phyloP scores from a whole-genome alignment of 495 filamentous ascomycete species.

The Poronia punctata region DNA sequence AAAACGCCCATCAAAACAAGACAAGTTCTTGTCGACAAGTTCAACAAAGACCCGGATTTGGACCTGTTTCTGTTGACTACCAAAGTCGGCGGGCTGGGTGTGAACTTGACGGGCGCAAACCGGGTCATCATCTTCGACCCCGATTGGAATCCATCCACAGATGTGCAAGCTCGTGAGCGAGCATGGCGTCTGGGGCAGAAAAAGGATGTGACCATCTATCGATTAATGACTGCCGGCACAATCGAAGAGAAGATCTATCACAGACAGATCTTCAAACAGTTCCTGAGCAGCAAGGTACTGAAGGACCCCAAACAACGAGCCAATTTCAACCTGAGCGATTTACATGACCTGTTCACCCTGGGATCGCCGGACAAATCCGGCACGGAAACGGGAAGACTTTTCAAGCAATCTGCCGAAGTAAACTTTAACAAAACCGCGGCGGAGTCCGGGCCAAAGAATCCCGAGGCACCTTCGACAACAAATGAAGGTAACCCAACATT shows the following conservation, averaged over 20 bases:
- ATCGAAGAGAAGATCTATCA: conserved; percentile 99
- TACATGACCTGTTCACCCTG: conserved; percentile 86
- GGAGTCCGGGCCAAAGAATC: conserved; percentile 26
- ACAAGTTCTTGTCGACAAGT: conserved; percentile 79
- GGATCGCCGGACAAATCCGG: conserved; percentile 58
- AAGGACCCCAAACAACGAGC: conserved; percentile 85
- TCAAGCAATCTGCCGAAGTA: conserved; percentile 69
- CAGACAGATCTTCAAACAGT: conserved; percentile 95
- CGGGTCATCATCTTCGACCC: conserved; percentile 97
- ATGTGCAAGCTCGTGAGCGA: conserved; percentile 89
- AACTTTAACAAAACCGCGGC: conserved; percentile 42
- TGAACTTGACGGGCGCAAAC: conserved; percentile 91
- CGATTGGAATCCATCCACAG: conserved; percentile 95
- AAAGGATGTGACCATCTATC: conserved; percentile 86
- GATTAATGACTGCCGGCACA: conserved; percentile 92
- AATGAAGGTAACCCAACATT: conserved; percentile 30
- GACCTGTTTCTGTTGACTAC: conserved; percentile 92
- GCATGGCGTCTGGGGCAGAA: conserved; percentile 96
- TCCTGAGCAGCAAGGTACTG: conserved; percentile 88
- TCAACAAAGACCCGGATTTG: conserved; percentile 72
- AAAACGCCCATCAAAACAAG: conserved; percentile 75
- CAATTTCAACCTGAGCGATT: conserved; percentile 73
- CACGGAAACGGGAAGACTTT: conserved; percentile 79
- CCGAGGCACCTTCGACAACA: conserved; percentile 9
- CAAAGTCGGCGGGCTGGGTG: conserved; percentile 86